Evolutionary conservation across 148 eudicot genomes (phyloP).

Genomic region (Heliosperma pusillum): DNA sequence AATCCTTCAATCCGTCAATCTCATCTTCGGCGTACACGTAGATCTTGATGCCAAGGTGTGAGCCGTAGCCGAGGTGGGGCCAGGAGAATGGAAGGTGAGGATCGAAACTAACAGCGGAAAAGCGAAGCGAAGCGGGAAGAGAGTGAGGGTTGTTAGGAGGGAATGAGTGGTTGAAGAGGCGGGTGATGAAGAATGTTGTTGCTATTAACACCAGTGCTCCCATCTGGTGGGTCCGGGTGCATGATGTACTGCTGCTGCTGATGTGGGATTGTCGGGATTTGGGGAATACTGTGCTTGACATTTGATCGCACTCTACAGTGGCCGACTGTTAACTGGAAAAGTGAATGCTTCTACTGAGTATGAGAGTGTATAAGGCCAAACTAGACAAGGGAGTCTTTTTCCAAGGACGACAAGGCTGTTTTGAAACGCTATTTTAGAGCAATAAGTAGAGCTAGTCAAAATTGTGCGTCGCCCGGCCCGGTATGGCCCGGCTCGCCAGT

Average conservation of each 20-base stretch:
- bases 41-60: conserved; percentile 57
- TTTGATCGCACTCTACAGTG: background rate
- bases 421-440: too few species aligned
- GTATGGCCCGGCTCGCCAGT: too few species aligned
- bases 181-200: conserved; percentile 78
- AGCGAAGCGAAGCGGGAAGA: conserved; percentile 9
- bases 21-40: conserved; percentile 78
- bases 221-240: conserved; percentile 86
- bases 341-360: too few species aligned
- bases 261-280: conserved; percentile 26
- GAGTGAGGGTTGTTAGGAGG: conserved; percentile 7
- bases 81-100: conserved; percentile 32
- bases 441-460: too few species aligned
- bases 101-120: conserved; percentile 14
- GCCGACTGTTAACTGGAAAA: background rate
- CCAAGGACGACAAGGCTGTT: too few species aligned
- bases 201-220: conserved; percentile 60
- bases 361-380: too few species aligned
- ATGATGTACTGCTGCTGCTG: too few species aligned
- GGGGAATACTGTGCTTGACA: conserved; percentile 3
- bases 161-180: conserved; percentile 44
- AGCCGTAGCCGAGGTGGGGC: conserved; percentile 59
- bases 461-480: too few species aligned
- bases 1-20: conserved; percentile 57
- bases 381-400: too few species aligned